phyloP scores from a whole-genome alignment of 441 rosid genomes.

The Syzygium syzygioides region DNA sequence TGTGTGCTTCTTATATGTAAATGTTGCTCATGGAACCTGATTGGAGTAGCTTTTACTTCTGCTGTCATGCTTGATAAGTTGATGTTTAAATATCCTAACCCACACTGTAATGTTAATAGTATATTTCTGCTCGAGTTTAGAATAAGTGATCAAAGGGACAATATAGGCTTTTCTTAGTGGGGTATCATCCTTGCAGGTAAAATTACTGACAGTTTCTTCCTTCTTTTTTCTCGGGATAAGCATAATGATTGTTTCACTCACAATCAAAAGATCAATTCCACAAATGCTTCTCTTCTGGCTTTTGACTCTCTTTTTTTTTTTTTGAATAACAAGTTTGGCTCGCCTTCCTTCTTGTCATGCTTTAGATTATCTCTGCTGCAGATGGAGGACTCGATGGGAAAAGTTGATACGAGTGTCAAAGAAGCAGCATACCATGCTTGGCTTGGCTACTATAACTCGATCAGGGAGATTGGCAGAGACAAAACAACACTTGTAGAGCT shows the following conservation, averaged over 20 bases:
- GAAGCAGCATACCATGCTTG: slow-evolving; percentile 97
- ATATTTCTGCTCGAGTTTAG: background rate
- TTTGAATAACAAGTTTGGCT: background rate
- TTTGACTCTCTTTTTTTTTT: background rate
- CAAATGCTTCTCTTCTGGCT: background rate
- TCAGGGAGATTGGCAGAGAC: slow-evolving; percentile 75
- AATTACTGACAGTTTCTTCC: background rate
- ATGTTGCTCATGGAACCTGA: background rate
- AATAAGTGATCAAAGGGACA: background rate
- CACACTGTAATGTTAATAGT: background rate
- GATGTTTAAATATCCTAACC: background rate
- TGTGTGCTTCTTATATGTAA: background rate
- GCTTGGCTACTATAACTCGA: slow-evolving; percentile 89
- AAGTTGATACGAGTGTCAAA: slow-evolving; percentile 69
- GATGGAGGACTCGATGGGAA: slow-evolving; percentile 58
- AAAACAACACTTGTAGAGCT: slow-evolving; percentile 78
- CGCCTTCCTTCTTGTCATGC: background rate
- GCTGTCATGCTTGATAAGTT: background rate
- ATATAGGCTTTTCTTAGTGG: background rate
- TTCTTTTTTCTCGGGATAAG: background rate
- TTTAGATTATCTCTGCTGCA: slow-evolving; percentile 20
- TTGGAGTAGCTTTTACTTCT: background rate
- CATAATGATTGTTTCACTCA: background rate
- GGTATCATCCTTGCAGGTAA: background rate
- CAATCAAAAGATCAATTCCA: background rate